Evolutionary conservation across 176 grass and related monocot species (phyloP).

Genomic region (Hordeum marinum): DNA sequence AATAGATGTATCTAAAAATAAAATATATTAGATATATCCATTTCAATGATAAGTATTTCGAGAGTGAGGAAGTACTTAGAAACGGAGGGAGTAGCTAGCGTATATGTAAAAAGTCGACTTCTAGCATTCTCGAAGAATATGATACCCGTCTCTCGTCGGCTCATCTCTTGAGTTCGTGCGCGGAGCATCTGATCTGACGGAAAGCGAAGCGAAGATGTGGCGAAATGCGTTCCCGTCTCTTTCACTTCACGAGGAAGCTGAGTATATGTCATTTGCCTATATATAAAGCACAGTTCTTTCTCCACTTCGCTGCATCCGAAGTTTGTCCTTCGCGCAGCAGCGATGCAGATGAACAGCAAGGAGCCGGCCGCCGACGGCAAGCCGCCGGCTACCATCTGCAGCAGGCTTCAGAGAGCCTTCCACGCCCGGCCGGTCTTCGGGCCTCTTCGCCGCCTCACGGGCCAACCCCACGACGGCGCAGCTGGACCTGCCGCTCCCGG

Average conservation of each 20-base stretch:
- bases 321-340: background rate
- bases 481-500: background rate
- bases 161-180: constrained; percentile 33
- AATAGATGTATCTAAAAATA: too few species aligned
- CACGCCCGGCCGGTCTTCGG: constrained; percentile 26
- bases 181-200: constrained; percentile 21
- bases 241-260: constrained; percentile 25
- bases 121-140: background rate
- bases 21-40: too few species aligned
- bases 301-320: background rate
- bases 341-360: constrained; percentile 34
- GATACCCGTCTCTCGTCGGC: constrained; percentile 33
- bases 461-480: constrained; percentile 16
- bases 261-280: background rate
- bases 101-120: background rate
- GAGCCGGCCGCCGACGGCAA: background rate
- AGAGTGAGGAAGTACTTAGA: too few species aligned
- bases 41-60: too few species aligned
- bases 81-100: too few species aligned
- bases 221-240: background rate
- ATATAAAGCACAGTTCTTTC: background rate
- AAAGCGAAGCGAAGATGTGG: constrained; percentile 22
- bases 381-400: constrained; percentile 13
- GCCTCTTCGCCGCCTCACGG: constrained; percentile 35
- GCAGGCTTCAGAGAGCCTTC: constrained; percentile 37